Evolutionary conservation across 331 rosid genomes (phyloP).

Genomic region (Pyracantha coccinea): DNA sequence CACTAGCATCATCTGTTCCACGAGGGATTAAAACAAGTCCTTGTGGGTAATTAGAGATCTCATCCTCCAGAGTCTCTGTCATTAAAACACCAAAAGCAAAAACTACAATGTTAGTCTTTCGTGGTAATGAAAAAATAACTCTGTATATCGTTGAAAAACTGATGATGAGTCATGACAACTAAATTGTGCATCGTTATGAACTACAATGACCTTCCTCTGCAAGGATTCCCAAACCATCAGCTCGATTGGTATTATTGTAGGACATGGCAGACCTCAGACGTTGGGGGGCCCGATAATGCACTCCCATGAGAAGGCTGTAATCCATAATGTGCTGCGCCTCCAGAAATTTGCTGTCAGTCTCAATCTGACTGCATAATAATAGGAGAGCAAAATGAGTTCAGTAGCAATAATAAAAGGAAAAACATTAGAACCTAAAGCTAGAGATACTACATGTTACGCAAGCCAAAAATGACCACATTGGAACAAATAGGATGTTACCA

Average conservation of each 20-base stretch:
- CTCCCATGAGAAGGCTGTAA: slow-evolving; percentile 94
- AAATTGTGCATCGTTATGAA: background rate
- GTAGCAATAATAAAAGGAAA: background rate
- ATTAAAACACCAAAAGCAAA: slow-evolving; percentile 16
- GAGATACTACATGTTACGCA: background rate
- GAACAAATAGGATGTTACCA: background rate
- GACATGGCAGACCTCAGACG: slow-evolving; percentile 44
- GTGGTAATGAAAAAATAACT: slow-evolving; percentile 10
- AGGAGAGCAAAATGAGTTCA: background rate
- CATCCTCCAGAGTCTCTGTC: slow-evolving; percentile 87
- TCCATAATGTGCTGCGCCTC: slow-evolving; percentile 95
- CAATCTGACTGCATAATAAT: slow-evolving; percentile 67
- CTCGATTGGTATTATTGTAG: slow-evolving; percentile 30
- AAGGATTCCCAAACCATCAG: slow-evolving; percentile 75
- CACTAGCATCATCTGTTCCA: slow-evolving; percentile 55
- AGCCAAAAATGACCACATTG: background rate
- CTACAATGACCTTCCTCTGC: slow-evolving; percentile 80
- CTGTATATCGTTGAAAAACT: background rate
- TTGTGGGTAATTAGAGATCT: slow-evolving; percentile 71
- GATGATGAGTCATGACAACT: background rate
- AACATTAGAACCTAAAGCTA: background rate
- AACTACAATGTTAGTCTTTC: slow-evolving; percentile 12
- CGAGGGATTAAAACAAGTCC: slow-evolving; percentile 96
- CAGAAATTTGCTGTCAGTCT: slow-evolving; percentile 82
- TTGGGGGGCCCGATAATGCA: slow-evolving; percentile 97